These are phyloP conservation scores for Trichoderma sp. DNA, from an alignment of 2,329 filamentous ascomycete genomes.

Conservation along the genomic window DNA sequence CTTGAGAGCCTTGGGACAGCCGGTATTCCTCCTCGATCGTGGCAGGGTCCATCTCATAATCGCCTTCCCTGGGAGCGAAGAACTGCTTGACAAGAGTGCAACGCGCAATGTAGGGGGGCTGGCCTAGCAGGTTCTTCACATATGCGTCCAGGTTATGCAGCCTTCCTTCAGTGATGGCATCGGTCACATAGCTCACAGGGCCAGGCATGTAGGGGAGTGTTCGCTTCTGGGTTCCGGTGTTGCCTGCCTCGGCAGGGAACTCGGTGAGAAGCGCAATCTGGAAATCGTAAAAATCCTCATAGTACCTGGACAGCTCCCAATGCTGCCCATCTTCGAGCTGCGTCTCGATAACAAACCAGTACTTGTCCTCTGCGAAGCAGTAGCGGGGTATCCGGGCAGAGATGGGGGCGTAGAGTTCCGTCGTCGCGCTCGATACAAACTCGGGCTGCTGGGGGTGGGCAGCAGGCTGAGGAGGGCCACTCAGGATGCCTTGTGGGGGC, in stretches of 20 bases:
- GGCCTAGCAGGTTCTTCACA: constrained; percentile 81
- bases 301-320: constrained; percentile 92
- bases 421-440: constrained; percentile 40
- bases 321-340: constrained; percentile 83
- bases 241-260: constrained; percentile 90
- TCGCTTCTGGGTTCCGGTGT: constrained; percentile 72
- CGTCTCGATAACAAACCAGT: constrained; percentile 93
- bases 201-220: constrained; percentile 96
- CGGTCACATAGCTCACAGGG: constrained; percentile 96
- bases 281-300: constrained; percentile 98
- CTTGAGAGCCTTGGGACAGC: constrained; percentile 66
- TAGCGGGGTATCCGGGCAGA: constrained; percentile 85
- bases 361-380: constrained; percentile 91
- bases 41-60: constrained; percentile 84
- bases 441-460: constrained; percentile 41
- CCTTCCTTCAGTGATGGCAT: constrained; percentile 90
- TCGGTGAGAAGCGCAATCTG: constrained; percentile 91
- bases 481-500: neutral
- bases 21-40: constrained; percentile 74
- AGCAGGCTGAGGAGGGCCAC: constrained; percentile 28
- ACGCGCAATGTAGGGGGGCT: constrained; percentile 79
- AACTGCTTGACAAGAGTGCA: constrained; percentile 85
- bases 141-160: constrained; percentile 93
- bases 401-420: constrained; percentile 69
- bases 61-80: constrained; percentile 83